Conservation (phyloP, 192 early-diverging fungal genomes). For the Linnemannia exigua region DNA sequence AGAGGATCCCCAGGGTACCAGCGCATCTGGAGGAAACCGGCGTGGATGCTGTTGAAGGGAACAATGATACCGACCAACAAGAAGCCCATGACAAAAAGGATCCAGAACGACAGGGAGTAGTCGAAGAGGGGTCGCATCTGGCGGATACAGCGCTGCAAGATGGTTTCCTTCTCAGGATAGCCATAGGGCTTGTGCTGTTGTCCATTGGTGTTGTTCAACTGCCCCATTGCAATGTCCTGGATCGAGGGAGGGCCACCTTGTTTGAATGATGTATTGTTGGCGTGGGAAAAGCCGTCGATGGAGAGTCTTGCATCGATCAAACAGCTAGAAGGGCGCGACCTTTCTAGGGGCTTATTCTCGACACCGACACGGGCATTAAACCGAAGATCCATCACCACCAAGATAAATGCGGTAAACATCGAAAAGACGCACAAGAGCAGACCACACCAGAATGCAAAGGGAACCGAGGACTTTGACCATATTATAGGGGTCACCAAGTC, state of each 20-base stretch:
- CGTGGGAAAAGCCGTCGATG: background rate
- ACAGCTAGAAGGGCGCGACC: slow-evolving; percentile 14
- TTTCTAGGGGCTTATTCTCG: background rate
- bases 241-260: background rate
- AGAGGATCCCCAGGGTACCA: slow-evolving; percentile 67
- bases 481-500: slow-evolving; percentile 67
- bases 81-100: slow-evolving; percentile 60
- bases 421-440: slow-evolving; percentile 62
- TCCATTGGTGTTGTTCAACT: background rate
- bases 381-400: slow-evolving; percentile 23
- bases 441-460: slow-evolving; percentile 66
- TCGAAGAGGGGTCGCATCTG: background rate
- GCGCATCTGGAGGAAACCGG: slow-evolving; percentile 65
- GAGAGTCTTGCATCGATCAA: slow-evolving; percentile 10
- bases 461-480: slow-evolving; percentile 52
- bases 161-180: background rate
- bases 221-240: background rate
- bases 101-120: slow-evolving; percentile 65
- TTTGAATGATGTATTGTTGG: background rate
- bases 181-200: background rate
- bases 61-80: slow-evolving; percentile 68
- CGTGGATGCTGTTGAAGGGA: slow-evolving; percentile 76
- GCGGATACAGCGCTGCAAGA: background rate
- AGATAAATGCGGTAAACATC: slow-evolving; percentile 9
- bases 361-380: background rate